phyloP scores from a whole-genome alignment of 495 filamentous ascomycete species.

The Lichenothelia convexa region DNA sequence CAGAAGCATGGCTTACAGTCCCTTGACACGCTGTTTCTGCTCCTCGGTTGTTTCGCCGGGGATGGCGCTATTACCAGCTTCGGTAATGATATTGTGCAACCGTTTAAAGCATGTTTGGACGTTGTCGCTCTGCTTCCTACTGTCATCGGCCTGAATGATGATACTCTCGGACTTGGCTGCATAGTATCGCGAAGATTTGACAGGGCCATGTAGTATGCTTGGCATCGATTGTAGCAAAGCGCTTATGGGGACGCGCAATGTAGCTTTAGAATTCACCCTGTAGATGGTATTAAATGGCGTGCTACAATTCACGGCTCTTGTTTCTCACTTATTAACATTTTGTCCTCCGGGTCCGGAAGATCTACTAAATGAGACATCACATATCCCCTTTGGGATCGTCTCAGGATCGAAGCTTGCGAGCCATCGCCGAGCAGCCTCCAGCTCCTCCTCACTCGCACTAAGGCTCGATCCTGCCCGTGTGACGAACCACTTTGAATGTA shows the following conservation, averaged over 20 bases:
- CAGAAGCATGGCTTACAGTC: conserved; percentile 38
- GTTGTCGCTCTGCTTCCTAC: conserved; percentile 47
- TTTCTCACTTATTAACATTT: conserved; percentile 83
- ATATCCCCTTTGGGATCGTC: conserved; percentile 43
- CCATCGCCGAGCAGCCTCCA: conserved; percentile 62
- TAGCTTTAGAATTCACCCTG: conserved; percentile 89
- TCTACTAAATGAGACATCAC: conserved; percentile 55
- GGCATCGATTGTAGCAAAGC: conserved; percentile 47
- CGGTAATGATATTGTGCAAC: conserved; percentile 37
- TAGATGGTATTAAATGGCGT: not conserved
- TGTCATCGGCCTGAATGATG: conserved; percentile 50
- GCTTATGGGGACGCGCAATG: conserved; percentile 41
- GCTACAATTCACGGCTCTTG: not conserved
- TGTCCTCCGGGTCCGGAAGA: conserved; percentile 92
- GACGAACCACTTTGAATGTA: too few relatives aligned
- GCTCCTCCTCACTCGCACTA: conserved; percentile 29
- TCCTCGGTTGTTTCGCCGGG: conserved; percentile 47
- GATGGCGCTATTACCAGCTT: conserved; percentile 32
- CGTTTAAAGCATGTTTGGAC: conserved; percentile 43
- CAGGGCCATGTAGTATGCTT: conserved; percentile 38
- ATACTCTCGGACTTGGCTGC: conserved; percentile 41
- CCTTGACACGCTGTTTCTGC: conserved; percentile 38
- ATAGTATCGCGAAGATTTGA: conserved; percentile 54
- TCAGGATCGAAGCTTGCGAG: conserved; percentile 40
- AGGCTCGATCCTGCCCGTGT: too few relatives aligned